Evolutionary conservation across 1,139 yeast species (phyloP).

Genomic region (Kodamaea anthophila): DNA sequence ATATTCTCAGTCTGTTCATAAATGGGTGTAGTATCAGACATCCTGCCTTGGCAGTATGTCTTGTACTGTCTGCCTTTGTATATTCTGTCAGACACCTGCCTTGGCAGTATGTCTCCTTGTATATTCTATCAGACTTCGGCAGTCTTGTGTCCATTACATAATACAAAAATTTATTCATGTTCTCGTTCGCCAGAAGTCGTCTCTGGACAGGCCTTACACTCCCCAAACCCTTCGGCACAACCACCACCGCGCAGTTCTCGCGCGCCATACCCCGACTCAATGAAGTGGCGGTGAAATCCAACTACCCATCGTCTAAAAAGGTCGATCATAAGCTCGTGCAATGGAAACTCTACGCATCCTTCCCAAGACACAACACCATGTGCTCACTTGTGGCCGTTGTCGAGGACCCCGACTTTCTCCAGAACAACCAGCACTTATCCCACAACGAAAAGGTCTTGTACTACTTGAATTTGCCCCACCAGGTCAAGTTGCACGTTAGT

Average conservation of each 20-base stretch:
- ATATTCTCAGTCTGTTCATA: too few species aligned
- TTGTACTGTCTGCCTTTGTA: too few species aligned
- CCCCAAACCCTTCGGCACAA: constrained; percentile 2
- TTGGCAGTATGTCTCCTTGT: too few species aligned
- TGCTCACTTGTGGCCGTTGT: constrained; percentile 68
- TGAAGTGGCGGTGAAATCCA: background rate
- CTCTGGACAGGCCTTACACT: too few species aligned
- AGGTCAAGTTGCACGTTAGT: constrained; percentile 56
- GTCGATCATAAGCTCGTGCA: constrained; percentile 24
- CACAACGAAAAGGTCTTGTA: constrained; percentile 76
- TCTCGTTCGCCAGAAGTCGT: constrained; percentile 3
- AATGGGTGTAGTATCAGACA: too few species aligned
- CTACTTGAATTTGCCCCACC: constrained; percentile 75
- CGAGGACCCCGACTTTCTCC: constrained; percentile 56
- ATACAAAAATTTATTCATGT: too few species aligned
- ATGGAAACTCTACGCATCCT: constrained; percentile 70
- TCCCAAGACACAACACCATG: constrained; percentile 78
- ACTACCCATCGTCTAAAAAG: constrained; percentile 1
- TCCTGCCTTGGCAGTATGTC: too few species aligned
- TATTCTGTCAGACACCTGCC: too few species aligned
- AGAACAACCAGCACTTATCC: constrained; percentile 49
- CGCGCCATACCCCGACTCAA: constrained; percentile 1
- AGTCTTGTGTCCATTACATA: too few species aligned
- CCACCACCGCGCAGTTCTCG: constrained; percentile 1
- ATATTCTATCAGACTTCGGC: too few species aligned